Conservation (phyloP, 2,329 filamentous ascomycete genomes). For the Fusarium floridanum region DNA sequence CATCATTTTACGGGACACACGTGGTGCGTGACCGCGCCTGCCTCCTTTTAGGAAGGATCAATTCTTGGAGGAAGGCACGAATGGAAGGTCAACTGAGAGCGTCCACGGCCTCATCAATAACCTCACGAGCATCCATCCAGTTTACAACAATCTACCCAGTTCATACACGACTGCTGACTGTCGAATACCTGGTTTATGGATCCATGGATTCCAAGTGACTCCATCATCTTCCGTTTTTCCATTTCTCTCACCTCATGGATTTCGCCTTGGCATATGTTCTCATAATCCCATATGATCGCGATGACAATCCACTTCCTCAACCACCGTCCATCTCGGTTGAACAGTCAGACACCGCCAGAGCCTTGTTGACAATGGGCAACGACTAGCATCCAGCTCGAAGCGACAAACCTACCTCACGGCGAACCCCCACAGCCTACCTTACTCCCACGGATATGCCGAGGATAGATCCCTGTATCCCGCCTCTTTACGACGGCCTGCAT, state of each 20-base stretch:
- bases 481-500: neutral
- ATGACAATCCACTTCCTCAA: neutral
- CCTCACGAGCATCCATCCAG: neutral
- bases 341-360: neutral
- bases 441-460: neutral
- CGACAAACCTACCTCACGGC: neutral
- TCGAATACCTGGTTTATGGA: neutral
- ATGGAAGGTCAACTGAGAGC: slow-evolving; percentile 8
- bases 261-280: neutral
- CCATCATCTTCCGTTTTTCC: neutral
- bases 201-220: neutral
- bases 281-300: neutral
- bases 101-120: neutral
- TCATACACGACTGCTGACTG: neutral
- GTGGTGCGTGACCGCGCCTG: neutral
- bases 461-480: neutral
- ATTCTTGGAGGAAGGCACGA: neutral
- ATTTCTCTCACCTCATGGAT: neutral
- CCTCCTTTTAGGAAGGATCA: neutral
- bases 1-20: neutral
- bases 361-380: neutral
- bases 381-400: neutral
- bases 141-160: neutral
- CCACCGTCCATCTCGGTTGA: neutral
- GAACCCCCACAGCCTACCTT: neutral